Evolutionary conservation across 2,329 filamentous ascomycete species (phyloP), one percentile per base, ranked within the genome.

Genomic region (Verticillium nonalfalfae): DNA sequence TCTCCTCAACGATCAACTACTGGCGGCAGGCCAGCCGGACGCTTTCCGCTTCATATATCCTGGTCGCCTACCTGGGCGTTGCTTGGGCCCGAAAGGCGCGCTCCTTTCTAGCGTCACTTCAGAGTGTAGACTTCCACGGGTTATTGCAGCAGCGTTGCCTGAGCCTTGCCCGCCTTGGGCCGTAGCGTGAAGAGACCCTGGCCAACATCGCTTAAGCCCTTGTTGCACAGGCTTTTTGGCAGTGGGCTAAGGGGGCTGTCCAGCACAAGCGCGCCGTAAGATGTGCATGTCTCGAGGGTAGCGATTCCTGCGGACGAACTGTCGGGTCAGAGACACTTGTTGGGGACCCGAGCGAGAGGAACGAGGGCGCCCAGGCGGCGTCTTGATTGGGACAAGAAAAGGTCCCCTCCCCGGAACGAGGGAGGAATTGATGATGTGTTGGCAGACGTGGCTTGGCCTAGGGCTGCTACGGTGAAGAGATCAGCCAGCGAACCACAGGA

Each of bases 281-380:
- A 34, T 21, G 45, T 26, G 45, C 45, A 52, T 52, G 45, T 52
- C 45, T 52, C 45, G 45, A 56, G 57, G 62, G 50, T 40, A 60
- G 58, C 59, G 61, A 64, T 64, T 60, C 63, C 61, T 62, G 58
- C 54, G 38, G 59, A 62, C 63, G 58, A 60, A 55, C 62, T 65
- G 62, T 64, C 63, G 63, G 63, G 63, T 65, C 62, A 58, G 52
- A 58, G 52, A 60, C 57, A 38, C 63, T 54, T 58, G 45, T 52
- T 52, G 57, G 59, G 58, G 63, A 63, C 63, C 63, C 63, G 59
- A 58, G 63, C 60, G 62, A 61, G 58, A 62, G 63, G 63, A 62
- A 61, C 61, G 59, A 62, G 55, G 63, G 63, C 62, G 63, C 45
- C 34, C 31, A 11, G 55, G 14, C 55, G 55, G 26, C 55, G 10